Percentiles rank a stretch among this genome's conserved stretches.
Evolutionary conservation across 2,329 filamentous ascomycete genomes (phyloP).

Genomic region (Pseudogymnoascus sp.): DNA sequence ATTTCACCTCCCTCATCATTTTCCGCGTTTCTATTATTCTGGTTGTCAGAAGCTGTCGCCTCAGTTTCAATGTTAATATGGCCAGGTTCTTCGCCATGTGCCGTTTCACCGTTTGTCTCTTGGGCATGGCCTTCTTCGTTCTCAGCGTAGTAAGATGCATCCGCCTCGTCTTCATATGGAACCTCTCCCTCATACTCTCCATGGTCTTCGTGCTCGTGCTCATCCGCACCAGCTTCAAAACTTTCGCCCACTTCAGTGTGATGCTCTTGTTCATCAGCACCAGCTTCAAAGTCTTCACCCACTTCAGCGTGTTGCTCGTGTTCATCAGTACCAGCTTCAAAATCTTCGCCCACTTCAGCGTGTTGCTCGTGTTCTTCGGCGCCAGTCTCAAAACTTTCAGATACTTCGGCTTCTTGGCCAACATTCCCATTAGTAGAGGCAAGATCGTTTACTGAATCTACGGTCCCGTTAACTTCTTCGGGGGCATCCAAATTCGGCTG

Average conservation of each 20-base stretch:
- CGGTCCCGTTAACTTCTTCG: not conserved
- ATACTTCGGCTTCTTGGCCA: slow-evolving; percentile 5
- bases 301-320: not conserved
- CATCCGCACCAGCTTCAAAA: slow-evolving; percentile 7
- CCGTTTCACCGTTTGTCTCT: not conserved
- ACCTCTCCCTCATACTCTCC: slow-evolving; percentile 4
- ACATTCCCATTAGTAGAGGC: not conserved
- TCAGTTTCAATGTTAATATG: slow-evolving; percentile 3
- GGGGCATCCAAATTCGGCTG: not conserved
- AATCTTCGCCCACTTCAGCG: slow-evolving; percentile 24
- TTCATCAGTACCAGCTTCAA: slow-evolving; percentile 11
- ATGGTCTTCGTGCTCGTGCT: slow-evolving; percentile 9
- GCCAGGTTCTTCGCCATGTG: not conserved
- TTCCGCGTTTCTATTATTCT: slow-evolving; percentile 15
- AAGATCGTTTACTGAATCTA: not conserved
- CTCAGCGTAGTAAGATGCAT: not conserved
- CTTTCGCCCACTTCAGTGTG: not conserved
- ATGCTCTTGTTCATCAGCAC: not conserved
- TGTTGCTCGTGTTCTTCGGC: slow-evolving; percentile 16
- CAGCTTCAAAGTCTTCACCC: not conserved
- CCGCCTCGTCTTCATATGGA: not conserved
- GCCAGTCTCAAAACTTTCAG: slow-evolving; percentile 20
- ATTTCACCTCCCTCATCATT: slow-evolving; percentile 30
- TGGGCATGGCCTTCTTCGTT: not conserved
- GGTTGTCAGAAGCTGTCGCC: not conserved